phyloP scores from a whole-genome alignment of 2,329 filamentous ascomycete species.

The Ploettnerulaceae sp. region DNA sequence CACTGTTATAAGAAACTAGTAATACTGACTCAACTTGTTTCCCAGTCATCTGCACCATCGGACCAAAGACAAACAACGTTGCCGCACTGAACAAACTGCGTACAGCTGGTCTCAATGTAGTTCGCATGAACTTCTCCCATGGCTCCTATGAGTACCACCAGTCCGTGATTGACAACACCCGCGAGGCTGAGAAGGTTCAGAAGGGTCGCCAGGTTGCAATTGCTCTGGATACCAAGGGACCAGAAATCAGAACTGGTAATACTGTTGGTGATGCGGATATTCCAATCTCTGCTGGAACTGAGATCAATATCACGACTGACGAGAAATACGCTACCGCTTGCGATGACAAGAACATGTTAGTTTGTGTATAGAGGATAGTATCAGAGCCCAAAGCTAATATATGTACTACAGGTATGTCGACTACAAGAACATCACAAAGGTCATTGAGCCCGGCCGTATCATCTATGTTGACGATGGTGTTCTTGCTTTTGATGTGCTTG shows the following conservation, averaged over 20 bases:
- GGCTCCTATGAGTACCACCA: slow-evolving; percentile 96
- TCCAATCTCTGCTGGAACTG: slow-evolving; percentile 74
- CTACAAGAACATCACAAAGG: slow-evolving; percentile 99
- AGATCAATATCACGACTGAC: slow-evolving; percentile 96
- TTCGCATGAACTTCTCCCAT: slow-evolving; percentile 99
- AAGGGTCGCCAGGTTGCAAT: slow-evolving; percentile 87
- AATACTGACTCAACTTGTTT: background rate
- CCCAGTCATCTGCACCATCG: slow-evolving; percentile 54
- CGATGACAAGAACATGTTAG: slow-evolving; percentile 91
- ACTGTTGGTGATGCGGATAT: slow-evolving; percentile 66
- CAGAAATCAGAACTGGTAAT: slow-evolving; percentile 82
- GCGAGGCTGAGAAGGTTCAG: slow-evolving; percentile 74
- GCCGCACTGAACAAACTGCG: slow-evolving; percentile 96
- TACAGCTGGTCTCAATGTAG: slow-evolving; percentile 88
- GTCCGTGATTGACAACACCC: slow-evolving; percentile 94
- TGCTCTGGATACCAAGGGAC: slow-evolving; percentile 80
- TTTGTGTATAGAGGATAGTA: slow-evolving; percentile 17
- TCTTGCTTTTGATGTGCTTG: slow-evolving; percentile 88
- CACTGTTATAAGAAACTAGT: no score
- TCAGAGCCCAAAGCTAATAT: background rate
- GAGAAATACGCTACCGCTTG: slow-evolving; percentile 81
- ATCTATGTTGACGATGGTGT: slow-evolving; percentile 99
- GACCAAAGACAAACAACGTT: slow-evolving; percentile 97
- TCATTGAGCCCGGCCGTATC: slow-evolving; percentile 83
- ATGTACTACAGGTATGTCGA: slow-evolving; percentile 70